Base-by-base conservation (phyloP, 306 rosid species). In the Aeschynomene evenia region DNA sequence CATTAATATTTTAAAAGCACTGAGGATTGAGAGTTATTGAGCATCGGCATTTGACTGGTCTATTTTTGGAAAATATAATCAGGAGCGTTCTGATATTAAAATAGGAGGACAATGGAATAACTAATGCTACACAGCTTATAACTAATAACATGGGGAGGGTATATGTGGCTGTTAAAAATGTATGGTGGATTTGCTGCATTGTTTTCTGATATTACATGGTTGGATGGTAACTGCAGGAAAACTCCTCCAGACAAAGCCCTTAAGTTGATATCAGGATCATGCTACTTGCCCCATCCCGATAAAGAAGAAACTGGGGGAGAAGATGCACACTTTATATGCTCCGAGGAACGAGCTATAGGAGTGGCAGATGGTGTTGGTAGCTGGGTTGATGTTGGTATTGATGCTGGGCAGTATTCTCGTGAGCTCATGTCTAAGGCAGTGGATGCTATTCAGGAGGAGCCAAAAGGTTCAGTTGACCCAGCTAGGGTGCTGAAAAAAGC, bases 351-450 rank as follows among this genome's bases (percentile, higher is more conserved):
- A 56, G 92, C 89, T 18, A 34, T 89, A 45, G 96, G 93, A 46
- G 91, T 89, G 76, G 96, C 93, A 14, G 96, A 89, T 76, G 96
- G 96, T 74, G 96, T 89, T 59, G 92, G 96, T 63, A 92, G 96
- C 68, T 89, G 93, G 96, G 91, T 93, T 43, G 91, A 89, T 66
- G 81, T 65, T 21, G 96, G 91, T 60, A 82, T 89, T 16, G 78
- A 87, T 82, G 49, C 93, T 1, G 96, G 96, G 66, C 53, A 37
- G 36, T 89, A 85, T 70, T 89, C 92, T 28, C 77, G 96, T 23
- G 87, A 89, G 68, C 93, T 89, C 45, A 89, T 89, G 93, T 83
- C 86, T 34, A 70, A 89, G 59, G 83, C 96, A 28, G 96, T 83
- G 49, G 59, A 40, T 31, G 89, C 91, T 42, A 75, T 87, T 50